These are phyloP conservation scores for Lupinus albus DNA, from an alignment of 306 rosid genomes.

Conservation along the genomic window DNA sequence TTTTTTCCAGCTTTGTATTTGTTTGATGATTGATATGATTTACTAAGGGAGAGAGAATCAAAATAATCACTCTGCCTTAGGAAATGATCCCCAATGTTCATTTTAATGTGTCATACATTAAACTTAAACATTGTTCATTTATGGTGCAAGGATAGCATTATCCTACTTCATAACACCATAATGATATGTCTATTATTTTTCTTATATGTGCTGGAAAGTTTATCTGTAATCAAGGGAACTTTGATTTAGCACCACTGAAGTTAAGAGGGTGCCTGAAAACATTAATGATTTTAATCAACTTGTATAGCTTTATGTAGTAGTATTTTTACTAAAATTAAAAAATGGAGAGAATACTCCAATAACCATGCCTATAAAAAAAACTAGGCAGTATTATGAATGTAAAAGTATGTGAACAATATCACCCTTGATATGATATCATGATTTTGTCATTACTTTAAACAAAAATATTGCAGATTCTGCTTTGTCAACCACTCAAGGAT, in stretches of 20 bases:
- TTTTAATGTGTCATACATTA: background rate
- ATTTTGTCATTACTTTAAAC: background rate
- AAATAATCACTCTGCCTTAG: background rate
- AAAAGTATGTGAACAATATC: background rate
- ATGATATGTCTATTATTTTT: background rate
- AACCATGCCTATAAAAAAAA: background rate
- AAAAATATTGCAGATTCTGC: background rate
- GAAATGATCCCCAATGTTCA: conserved; percentile 2
- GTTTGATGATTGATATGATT: background rate
- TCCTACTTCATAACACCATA: background rate
- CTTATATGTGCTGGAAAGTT: conserved; percentile 10
- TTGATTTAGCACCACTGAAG: background rate
- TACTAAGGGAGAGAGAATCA: background rate
- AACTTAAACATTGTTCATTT: background rate
- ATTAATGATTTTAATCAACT: background rate
- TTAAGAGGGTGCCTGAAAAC: background rate
- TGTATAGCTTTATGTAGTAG: background rate
- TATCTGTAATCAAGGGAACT: background rate
- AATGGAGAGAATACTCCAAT: background rate
- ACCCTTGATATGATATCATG: background rate
- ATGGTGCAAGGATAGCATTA: background rate
- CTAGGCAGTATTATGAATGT: background rate
- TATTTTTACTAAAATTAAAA: no score
- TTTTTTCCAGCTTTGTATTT: background rate
- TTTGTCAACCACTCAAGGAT: background rate